Conservation (phyloP, 441 rosid genomes). For the Populus trichocarpa region DNA sequence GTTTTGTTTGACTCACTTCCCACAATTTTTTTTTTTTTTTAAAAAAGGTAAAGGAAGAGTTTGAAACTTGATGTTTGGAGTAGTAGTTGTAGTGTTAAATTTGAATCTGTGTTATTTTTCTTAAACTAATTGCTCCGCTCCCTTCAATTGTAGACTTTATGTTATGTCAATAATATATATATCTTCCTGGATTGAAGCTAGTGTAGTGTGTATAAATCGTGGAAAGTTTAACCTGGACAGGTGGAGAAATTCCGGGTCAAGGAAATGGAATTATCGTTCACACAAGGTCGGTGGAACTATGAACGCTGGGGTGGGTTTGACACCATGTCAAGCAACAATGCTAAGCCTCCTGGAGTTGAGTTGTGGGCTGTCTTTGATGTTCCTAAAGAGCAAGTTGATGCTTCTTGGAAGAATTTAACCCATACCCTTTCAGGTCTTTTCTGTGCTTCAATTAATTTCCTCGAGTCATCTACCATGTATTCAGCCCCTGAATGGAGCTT, state of each 20-base stretch:
- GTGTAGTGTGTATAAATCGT: not conserved
- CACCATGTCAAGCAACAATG: conserved; percentile 75
- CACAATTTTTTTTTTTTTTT: conserved; percentile 2
- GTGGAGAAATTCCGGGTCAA: conserved; percentile 65
- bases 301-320: conserved; percentile 97
- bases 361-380: conserved; percentile 95
- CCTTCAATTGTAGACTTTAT: not conserved
- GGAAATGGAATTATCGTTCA: conserved; percentile 96
- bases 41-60: not conserved
- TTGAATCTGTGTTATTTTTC: not conserved
- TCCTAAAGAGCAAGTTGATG: conserved; percentile 67
- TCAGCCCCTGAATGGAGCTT: conserved; percentile 85
- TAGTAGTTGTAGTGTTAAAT: not conserved
- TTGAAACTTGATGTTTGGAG: not conserved
- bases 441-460: conserved; percentile 92
- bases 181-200: not conserved
- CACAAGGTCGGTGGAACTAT: conserved; percentile 98
- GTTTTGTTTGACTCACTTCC: not conserved
- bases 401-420: conserved; percentile 86
- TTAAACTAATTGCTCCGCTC: too few relatives aligned
- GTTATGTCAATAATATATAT: not conserved
- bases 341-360: conserved; percentile 97
- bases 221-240: conserved; percentile 37
- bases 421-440: conserved; percentile 91
- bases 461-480: conserved; percentile 80